phyloP scores from a whole-genome alignment of 805 yeast genomes.

The Wickerhamomyces bovis region DNA sequence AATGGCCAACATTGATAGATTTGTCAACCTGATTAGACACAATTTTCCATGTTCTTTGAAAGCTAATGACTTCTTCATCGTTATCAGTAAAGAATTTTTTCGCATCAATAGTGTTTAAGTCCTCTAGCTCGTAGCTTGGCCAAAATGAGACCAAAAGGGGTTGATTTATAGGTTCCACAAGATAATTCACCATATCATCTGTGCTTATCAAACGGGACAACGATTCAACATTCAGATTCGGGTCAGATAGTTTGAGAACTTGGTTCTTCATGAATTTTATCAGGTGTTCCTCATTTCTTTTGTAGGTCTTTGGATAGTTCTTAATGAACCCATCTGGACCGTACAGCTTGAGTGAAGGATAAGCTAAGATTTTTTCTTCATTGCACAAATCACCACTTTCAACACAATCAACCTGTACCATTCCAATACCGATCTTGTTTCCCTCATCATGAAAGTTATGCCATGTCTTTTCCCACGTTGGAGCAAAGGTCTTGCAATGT shows the following conservation, averaged over 20 bases:
- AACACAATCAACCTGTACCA: slow-evolving; percentile 81
- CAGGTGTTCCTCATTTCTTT: slow-evolving; percentile 44
- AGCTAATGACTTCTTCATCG: slow-evolving; percentile 46
- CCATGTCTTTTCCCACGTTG: slow-evolving; percentile 74
- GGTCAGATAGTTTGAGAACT: slow-evolving; percentile 38
- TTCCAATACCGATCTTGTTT: slow-evolving; percentile 37
- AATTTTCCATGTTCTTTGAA: slow-evolving; percentile 52
- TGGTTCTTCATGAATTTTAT: slow-evolving; percentile 49
- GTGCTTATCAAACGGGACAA: slow-evolving; percentile 34
- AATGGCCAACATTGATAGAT: slow-evolving; percentile 40
- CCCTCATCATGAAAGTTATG: slow-evolving; percentile 40
- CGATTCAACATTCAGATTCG: slow-evolving; percentile 34
- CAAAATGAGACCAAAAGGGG: slow-evolving; percentile 62
- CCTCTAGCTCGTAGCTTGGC: slow-evolving; percentile 44
- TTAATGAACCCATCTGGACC: slow-evolving; percentile 44
- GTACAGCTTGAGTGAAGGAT: slow-evolving; percentile 69
- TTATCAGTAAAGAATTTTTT: slow-evolving; percentile 33
- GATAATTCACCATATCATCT: slow-evolving; percentile 38
- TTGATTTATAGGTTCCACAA: slow-evolving; percentile 34
- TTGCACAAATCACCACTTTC: slow-evolving; percentile 82
- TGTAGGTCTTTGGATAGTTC: slow-evolving; percentile 42
- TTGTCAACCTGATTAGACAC: slow-evolving; percentile 42
- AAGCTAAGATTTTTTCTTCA: slow-evolving; percentile 54
- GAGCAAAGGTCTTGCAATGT: slow-evolving; percentile 77
- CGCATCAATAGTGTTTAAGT: slow-evolving; percentile 26